Percentiles rank a stretch among this genome's conserved stretches.
phyloP scores from a whole-genome alignment of 1,284 basidiomycete genomes.

The Rhodofomes roseus region DNA sequence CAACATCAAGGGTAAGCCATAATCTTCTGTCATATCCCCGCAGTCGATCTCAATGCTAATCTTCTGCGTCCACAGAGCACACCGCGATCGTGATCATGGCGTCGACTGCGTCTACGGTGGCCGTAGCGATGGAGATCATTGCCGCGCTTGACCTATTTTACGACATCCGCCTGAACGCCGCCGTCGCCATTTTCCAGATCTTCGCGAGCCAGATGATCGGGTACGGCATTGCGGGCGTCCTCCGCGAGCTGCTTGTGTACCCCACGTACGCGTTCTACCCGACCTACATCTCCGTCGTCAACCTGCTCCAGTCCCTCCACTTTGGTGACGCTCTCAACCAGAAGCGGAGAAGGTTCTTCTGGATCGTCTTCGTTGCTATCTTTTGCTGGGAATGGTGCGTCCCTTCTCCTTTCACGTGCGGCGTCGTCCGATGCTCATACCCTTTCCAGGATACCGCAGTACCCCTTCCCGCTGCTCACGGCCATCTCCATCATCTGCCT shows the following conservation, averaged over 20 bases:
- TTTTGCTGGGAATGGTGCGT: conserved; percentile 46
- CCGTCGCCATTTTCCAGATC: conserved; percentile 52
- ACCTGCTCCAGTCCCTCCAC: conserved; percentile 56
- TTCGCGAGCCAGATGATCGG: conserved; percentile 63
- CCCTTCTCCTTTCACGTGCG: background rate
- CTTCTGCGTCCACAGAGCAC: conserved; percentile 38
- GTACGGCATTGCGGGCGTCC: conserved; percentile 59
- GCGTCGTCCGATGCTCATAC: background rate
- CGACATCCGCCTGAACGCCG: conserved; percentile 49
- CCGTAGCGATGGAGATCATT: conserved; percentile 63
- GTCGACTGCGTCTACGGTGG: conserved; percentile 59
- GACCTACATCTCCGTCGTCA: conserved; percentile 47
- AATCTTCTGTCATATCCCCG: conserved; percentile 29
- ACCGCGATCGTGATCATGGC: conserved; percentile 67
- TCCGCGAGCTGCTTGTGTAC: conserved; percentile 55
- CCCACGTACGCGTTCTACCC: conserved; percentile 68
- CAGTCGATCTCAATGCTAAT: background rate
- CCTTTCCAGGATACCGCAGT: conserved; percentile 35
- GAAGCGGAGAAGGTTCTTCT: conserved; percentile 47
- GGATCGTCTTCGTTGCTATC: conserved; percentile 49
- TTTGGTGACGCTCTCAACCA: conserved; percentile 42
- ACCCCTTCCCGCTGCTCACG: conserved; percentile 41
- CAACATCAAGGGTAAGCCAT: conserved; percentile 42
- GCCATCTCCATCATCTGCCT: conserved; percentile 49
- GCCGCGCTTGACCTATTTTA: conserved; percentile 64